These are phyloP conservation scores for Flaveria brownii DNA, from an alignment of 129 eudicot genomes.

Conservation along the genomic window DNA sequence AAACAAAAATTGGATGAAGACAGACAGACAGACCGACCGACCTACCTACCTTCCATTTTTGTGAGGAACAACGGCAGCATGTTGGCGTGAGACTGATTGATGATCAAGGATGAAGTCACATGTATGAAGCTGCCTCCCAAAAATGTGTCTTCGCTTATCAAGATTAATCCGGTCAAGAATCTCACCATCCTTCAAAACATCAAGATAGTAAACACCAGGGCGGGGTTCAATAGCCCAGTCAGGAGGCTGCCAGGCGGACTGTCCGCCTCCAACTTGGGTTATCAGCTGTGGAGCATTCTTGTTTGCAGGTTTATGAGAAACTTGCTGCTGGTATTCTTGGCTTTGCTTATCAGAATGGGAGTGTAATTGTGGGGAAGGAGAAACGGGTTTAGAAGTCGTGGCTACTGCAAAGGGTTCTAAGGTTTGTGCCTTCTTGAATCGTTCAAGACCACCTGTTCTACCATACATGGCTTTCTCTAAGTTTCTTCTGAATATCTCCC, in stretches of 20 bases:
- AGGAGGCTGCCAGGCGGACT: constrained; percentile 93
- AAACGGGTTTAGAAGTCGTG: constrained; percentile 21
- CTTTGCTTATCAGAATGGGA: constrained; percentile 37
- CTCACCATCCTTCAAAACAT: constrained; percentile 85
- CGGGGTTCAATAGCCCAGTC: constrained; percentile 99
- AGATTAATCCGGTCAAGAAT: constrained; percentile 70
- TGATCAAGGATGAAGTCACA: constrained; percentile 96
- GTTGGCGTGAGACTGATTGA: constrained; percentile 97
- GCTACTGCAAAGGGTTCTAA: constrained; percentile 71
- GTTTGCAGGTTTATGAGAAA: constrained; percentile 36
- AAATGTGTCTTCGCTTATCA: constrained; percentile 75
- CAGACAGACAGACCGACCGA: constrained; percentile 40
- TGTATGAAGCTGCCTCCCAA: constrained; percentile 88
- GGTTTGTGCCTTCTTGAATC: constrained; percentile 90
- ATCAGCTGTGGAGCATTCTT: constrained; percentile 47
- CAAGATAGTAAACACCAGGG: constrained; percentile 79
- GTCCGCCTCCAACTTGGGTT: constrained; percentile 91
- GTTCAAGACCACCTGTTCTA: constrained; percentile 90
- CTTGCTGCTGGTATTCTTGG: constrained; percentile 25
- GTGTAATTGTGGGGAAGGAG: constrained; percentile 30
- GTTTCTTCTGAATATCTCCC: too few relatives aligned
- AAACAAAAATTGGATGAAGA: not conserved
- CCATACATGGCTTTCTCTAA: constrained; percentile 58
- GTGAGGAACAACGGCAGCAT: constrained; percentile 95
- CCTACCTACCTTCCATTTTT: constrained; percentile 79